Evolutionary conservation across 495 filamentous ascomycete genomes (phyloP).

Genomic region (Xylaria telfairii): DNA sequence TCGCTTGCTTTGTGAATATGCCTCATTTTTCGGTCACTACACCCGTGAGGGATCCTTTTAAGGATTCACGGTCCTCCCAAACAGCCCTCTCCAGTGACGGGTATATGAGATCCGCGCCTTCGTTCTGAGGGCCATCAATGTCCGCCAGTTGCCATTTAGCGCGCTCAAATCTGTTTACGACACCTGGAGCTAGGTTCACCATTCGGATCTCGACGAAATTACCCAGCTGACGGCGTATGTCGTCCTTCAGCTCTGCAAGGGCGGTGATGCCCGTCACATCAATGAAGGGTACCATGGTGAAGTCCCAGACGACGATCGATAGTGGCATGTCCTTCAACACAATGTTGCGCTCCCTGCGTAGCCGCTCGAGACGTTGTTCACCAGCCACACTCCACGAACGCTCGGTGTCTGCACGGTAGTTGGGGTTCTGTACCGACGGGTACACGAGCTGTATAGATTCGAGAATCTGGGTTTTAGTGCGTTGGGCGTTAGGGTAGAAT

Average conservation of each 20-base stretch:
- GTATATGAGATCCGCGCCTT: slow-evolving; percentile 36
- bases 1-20: not conserved
- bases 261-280: slow-evolving; percentile 43
- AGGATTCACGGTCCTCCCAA: slow-evolving; percentile 37
- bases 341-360: slow-evolving; percentile 36
- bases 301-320: slow-evolving; percentile 38
- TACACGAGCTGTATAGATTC: slow-evolving; percentile 50
- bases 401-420: slow-evolving; percentile 42
- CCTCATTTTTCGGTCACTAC: slow-evolving; percentile 36
- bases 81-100: slow-evolving; percentile 38
- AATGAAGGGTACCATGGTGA: slow-evolving; percentile 39
- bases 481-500: slow-evolving; percentile 58
- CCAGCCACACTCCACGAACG: slow-evolving; percentile 55
- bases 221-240: slow-evolving; percentile 35
- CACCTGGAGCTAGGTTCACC: slow-evolving; percentile 35
- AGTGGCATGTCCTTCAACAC: slow-evolving; percentile 37
- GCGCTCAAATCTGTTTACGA: slow-evolving; percentile 37
- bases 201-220: slow-evolving; percentile 39
- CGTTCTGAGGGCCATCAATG: slow-evolving; percentile 32
- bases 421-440: slow-evolving; percentile 41
- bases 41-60: slow-evolving; percentile 37
- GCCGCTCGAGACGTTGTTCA: slow-evolving; percentile 37
- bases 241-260: slow-evolving; percentile 40
- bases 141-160: slow-evolving; percentile 39
- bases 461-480: slow-evolving; percentile 45